phyloP scores from a whole-genome alignment of 306 rosid species.

The Vigna reflexopilosa region DNA sequence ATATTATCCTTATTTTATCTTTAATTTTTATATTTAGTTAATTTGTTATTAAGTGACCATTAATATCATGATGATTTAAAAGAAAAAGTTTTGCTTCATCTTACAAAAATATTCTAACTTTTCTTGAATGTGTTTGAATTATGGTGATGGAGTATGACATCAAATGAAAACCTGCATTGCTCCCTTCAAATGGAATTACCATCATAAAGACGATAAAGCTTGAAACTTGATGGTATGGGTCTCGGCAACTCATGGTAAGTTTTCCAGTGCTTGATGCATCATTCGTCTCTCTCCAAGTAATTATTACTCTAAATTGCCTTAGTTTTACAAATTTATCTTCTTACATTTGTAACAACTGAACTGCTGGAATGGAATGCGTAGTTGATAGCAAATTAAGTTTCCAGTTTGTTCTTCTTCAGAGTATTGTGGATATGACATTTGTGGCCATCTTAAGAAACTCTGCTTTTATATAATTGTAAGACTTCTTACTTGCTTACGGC shows the following conservation, averaged over 20 bases:
- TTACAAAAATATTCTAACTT: slow-evolving; percentile 19
- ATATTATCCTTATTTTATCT: too few relatives aligned
- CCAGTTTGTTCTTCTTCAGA: background rate
- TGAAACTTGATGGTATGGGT: slow-evolving; percentile 82
- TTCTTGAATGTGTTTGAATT: too few relatives aligned
- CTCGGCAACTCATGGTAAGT: slow-evolving; percentile 72
- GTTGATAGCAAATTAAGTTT: slow-evolving; percentile 23
- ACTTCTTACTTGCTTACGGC: slow-evolving; percentile 20
- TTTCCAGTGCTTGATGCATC: slow-evolving; percentile 81
- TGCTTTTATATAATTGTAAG: background rate
- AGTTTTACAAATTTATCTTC: slow-evolving; percentile 8
- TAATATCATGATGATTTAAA: too few relatives aligned
- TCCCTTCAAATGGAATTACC: slow-evolving; percentile 62
- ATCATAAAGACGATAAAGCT: slow-evolving; percentile 58
- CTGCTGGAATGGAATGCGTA: slow-evolving; percentile 2
- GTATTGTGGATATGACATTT: background rate
- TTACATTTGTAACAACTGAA: background rate
- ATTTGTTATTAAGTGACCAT: too few relatives aligned
- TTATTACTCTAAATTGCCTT: background rate
- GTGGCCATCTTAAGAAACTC: slow-evolving; percentile 8
- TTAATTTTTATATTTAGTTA: too few relatives aligned
- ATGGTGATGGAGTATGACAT: slow-evolving; percentile 4
- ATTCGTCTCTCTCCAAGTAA: slow-evolving; percentile 48
- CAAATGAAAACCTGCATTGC: slow-evolving; percentile 62
- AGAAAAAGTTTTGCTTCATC: slow-evolving; percentile 25